Evolutionary conservation across 257 asterid species (phyloP), one percentile per base, ranked within the genome.

Genomic region (Ilex aquifolium): DNA sequence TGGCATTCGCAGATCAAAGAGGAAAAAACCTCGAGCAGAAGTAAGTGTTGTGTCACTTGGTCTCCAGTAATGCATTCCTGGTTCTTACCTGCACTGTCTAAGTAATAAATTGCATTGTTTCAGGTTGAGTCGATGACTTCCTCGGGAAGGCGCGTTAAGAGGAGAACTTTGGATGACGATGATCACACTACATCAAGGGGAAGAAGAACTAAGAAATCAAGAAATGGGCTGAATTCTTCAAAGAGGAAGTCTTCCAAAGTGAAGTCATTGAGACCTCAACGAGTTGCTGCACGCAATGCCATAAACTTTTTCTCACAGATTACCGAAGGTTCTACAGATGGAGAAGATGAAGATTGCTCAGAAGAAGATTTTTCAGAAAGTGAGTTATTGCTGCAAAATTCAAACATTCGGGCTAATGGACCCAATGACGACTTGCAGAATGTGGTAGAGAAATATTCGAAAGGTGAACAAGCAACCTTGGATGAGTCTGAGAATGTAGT

Each of bases 231-330:
- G 69, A 76, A 78, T 64, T 54, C 80, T 61, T 81, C 92, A 32
- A 81, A 65, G 62, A 80, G 59, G 76, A 88, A 89, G 67, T 75
- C 79, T 57, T 32, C 82, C 60, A 69, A 72, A 71, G 67, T 77
- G 40, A 89, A 82, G 80, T 61, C 86, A 69, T 73, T 55, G 61
- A 85, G 97, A 80, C 81, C 97, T 67, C 95, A 82, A 68, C 82
- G 97, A 69, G 74, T 74, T 72, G 91, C 93, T 10, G 87, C 85
- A 54, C 89, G 81, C 42, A 79, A 78, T 76, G 95, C 91, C n/a
- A 65, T 74, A 73, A 77, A 70, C 76, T 81, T 59, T 63, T 85
- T 82, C 52, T 72, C 80, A 56, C 82, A 78, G 67, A 64, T 73
- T 56, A 63, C 79, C 21, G 95, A 85, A 80, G 64, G 73, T 61